Base-by-base conservation (phyloP, 306 rosid species). In the Ammopiptanthus mongolicus region DNA sequence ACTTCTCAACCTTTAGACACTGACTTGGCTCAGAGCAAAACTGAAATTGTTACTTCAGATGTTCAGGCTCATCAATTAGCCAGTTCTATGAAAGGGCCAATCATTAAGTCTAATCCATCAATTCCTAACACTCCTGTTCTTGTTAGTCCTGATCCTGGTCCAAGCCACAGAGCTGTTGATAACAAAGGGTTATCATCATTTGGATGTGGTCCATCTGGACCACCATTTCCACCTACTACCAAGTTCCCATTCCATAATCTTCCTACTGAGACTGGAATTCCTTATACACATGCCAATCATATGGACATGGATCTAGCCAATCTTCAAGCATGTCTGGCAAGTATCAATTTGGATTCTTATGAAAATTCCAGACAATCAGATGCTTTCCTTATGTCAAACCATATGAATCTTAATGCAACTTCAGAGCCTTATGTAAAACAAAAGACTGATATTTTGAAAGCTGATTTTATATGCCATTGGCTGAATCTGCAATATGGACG, bases 401-500 rank as follows among this genome's bases (percentile, higher is more conserved):
- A 75, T 61, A 37, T 53, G 70, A 80, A 46, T 70, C 63, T 59
- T 31, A 78, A 53, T 72, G 60, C 83, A 76, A 56, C 84, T 66
- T 23, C 69, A 61, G 87, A 79, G 68, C 64, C 66, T 17, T 74
- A 59, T 23, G 84, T 74, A 50, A 23, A 39, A 69, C 81, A 69
- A 37, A 83, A 73, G 31, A 29, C 73, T 56, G 88, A 93, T 82
- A 83, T 85, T 80, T 81, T 93, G 42, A 28, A 78, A 21, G 80
- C 94, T 46, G 91, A 93, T 79, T 89, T 84, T 78, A 2, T 15
- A 9, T 81, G 85, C 51, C 81, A 87, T 50, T 91, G 74, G 84
- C 9, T 60, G 71, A 91, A 93, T 77, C 72, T 91, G 86, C 86
- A 64, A 41, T 81, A 75, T 73, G 97, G 89, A 44, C 62, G 86